Evolutionary conservation across 1,139 yeast species (phyloP), one percentile per base, ranked within the genome.

Genomic region (Diutina scorzettiae): DNA sequence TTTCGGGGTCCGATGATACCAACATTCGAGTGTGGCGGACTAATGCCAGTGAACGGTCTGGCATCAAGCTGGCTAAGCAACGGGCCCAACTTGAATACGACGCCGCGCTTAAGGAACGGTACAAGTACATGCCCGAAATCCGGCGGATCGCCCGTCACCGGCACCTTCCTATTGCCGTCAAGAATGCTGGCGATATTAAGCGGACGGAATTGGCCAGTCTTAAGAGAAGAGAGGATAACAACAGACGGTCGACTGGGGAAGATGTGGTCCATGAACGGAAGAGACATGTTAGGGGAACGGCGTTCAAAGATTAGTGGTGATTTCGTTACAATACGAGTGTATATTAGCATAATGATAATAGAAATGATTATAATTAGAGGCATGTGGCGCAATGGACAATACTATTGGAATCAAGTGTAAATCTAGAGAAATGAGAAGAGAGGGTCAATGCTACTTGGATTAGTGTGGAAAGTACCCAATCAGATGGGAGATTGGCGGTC

Each of bases 121-220:
- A 77, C 69, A 84, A 85, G 66, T 82, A 82, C 64, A 87, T 91
- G 97, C 98, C 98, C 1, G 98, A 91, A 60, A 82, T 91, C 55
- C 77, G 76, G 55, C 76, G 97, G 55, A 93, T 91, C 49, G 66
- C 87, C 21, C 77, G 91, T 60, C 97, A 91, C 63, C 78, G 98
- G 60, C 97, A 89, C 58, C 71, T 89, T 45, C 98, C 98, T 23
- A 67, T 68, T 50, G 83, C 81, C 40, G 76, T 91, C 49, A 89
- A 87, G 72, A 84, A 82, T 62, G 95, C 96, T 34, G 74, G 74
- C 42, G 96, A 87, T 48, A 85, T 84, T 56, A 91, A 91, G 67
- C 64, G 79, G 32, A 69, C 73, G 45, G 96, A 91, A 59, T 55
- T 78, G 41, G 74, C 73, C 34, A 72, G 93, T 42, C 60, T 86